Conservation (phyloP, 257 asterid genomes). For the Petrea volubilis region DNA sequence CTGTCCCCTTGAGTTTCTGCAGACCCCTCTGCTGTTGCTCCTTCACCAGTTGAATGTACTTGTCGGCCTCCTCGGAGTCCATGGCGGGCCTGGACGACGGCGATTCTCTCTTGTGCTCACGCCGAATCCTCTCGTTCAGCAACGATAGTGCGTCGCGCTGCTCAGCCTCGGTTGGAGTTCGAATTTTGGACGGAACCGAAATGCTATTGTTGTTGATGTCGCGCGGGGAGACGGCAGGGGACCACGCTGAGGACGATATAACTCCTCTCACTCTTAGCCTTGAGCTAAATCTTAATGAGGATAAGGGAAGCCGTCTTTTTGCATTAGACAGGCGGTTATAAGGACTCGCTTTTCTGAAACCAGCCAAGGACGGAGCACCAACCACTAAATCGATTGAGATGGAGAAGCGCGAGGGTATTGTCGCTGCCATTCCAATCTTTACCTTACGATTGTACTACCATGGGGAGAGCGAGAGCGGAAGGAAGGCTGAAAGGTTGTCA, state of each 20-base stretch:
- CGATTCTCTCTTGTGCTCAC: slow-evolving; percentile 75
- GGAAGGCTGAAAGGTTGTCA: background rate
- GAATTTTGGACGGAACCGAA: slow-evolving; percentile 24
- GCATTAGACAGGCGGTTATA: slow-evolving; percentile 2
- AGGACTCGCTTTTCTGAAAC: slow-evolving; percentile 4
- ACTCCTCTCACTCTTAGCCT: slow-evolving; percentile 23
- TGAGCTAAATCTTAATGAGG: slow-evolving; percentile 20
- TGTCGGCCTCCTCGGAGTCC: slow-evolving; percentile 80
- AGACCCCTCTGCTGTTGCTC: slow-evolving; percentile 93
- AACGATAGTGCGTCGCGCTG: slow-evolving; percentile 58
- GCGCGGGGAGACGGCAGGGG: slow-evolving; percentile 27
- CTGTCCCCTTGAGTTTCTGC: slow-evolving; percentile 74
- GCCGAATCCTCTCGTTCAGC: slow-evolving; percentile 71
- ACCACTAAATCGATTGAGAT: slow-evolving; percentile 20
- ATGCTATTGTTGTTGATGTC: slow-evolving; percentile 13
- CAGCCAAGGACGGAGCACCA: slow-evolving; percentile 28
- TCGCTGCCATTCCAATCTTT: slow-evolving; percentile 6
- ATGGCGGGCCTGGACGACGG: slow-evolving; percentile 51
- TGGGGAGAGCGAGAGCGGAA: background rate
- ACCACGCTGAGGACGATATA: slow-evolving; percentile 35
- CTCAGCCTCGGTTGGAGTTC: slow-evolving; percentile 37
- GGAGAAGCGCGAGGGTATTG: slow-evolving; percentile 12
- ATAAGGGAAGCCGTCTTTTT: slow-evolving; percentile 15
- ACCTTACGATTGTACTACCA: background rate
- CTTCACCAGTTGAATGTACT: slow-evolving; percentile 77